Evolutionary conservation across 139 green algal genomes (phyloP), one percentile per base, ranked within the genome.

Genomic region (Auxenochlorella protothecoides): DNA sequence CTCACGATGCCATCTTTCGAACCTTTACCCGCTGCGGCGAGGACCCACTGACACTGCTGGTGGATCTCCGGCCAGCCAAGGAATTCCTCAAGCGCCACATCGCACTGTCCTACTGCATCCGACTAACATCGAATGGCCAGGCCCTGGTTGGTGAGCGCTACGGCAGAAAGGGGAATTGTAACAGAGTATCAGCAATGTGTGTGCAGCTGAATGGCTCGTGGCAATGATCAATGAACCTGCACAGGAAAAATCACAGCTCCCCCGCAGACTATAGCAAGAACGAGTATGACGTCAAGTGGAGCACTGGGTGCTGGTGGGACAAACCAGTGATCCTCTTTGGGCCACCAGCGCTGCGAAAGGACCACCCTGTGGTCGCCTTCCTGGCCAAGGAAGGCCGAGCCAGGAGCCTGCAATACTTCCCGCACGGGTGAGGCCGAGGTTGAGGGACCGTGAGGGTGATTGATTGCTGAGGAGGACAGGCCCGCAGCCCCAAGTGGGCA

Each of bases 241-340:
- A 63, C 59, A 63, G 2, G 59, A 15, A 15, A 63, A 15, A 63
- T 63, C 59, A 68, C 63, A 68, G 1, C 12, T 68, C 8, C 10
- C 59, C 53, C 65, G 11, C 5, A 16, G 82, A 89, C 72, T 87
- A 86, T 60, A 74, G 60, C 14, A 73, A 82, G 52, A 71, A 72
- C 4, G 68, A 74, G 51, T 86, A 85, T 55, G 68, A 81, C 59
- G 66, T 77, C 5, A 71, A 70, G 52, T 88, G 80, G 79, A 65
- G 52, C 2, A 60, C 76, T 11, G 79, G 82, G 65, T 76, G 27
- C 76, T 89, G 85, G 83, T 94, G 84, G 84, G 85, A 83, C 63
- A 86, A 83, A 68, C 63, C 83, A 53, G 74, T 92, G 8, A 55
- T 90, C 5, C 73, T 92, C 12, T 92, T 91, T 69, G 86, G 87